A percentile compares a stretch with the other conserved stretches of the same genome.
phyloP scores from a whole-genome alignment of 78 protist species.

The Fonticula alba region DNA sequence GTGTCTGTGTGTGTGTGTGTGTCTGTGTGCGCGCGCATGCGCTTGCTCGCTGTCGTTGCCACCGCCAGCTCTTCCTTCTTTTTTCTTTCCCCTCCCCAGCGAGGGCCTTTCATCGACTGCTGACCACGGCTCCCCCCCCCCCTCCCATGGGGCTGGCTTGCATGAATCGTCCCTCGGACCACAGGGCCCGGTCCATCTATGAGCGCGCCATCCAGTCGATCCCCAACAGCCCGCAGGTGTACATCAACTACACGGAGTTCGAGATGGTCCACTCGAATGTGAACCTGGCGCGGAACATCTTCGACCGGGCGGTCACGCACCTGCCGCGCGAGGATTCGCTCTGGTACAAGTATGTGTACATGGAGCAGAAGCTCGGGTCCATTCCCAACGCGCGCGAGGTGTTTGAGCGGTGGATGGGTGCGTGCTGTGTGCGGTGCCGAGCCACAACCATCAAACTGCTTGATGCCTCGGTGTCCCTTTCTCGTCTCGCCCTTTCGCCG shows the following conservation, averaged over 20 bases:
- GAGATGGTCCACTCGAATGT: slow-evolving; percentile 72
- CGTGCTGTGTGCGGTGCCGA: too few species aligned
- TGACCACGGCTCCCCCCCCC: too few species aligned
- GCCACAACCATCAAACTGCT: too few species aligned
- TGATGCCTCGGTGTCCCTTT: background rate
- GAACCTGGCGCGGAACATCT: slow-evolving; percentile 88
- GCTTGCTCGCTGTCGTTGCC: background rate
- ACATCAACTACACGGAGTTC: slow-evolving; percentile 90
- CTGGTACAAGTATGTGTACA: slow-evolving; percentile 63
- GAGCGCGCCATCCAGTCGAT: slow-evolving; percentile 75
- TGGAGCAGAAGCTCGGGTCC: slow-evolving; percentile 92
- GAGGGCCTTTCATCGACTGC: background rate
- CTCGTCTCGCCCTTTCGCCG: background rate
- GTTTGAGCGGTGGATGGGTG: slow-evolving; percentile 97
- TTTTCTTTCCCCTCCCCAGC: background rate
- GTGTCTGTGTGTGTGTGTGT: background rate
- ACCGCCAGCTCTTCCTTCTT: background rate
- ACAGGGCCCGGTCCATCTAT: slow-evolving; percentile 64
- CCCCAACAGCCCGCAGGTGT: slow-evolving; percentile 30
- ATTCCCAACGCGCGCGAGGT: slow-evolving; percentile 58
- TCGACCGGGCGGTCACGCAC: slow-evolving; percentile 77
- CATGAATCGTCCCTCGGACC: background rate
- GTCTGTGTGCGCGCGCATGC: background rate
- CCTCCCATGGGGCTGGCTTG: background rate
- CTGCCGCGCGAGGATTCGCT: slow-evolving; percentile 76